Conservation (phyloP, 2,329 filamentous ascomycete species). For the Pseudogymnoascus sp. region DNA sequence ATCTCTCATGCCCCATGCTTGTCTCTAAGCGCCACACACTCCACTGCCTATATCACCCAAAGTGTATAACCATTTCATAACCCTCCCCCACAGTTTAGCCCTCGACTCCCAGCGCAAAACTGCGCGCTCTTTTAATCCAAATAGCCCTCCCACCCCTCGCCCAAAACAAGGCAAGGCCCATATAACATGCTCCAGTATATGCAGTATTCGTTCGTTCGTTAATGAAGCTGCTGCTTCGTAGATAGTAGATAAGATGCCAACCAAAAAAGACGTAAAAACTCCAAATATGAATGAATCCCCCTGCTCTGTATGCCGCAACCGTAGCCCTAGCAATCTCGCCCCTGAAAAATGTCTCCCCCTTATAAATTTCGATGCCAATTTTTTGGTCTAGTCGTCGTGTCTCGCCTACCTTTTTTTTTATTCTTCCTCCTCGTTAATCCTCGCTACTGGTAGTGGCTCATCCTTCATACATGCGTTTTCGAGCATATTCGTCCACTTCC, state of each 20-base stretch:
- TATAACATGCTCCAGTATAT: conserved; percentile 4
- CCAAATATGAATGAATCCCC: neutral
- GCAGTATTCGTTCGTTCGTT: neutral
- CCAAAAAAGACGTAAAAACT: neutral
- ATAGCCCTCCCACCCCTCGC: neutral
- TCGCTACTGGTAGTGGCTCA: conserved; percentile 49
- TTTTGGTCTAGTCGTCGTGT: conserved; percentile 7
- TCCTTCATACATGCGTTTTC: conserved; percentile 95
- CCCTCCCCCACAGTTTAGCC: neutral
- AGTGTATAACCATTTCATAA: neutral
- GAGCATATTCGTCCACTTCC: conserved; percentile 98
- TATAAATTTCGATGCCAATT: neutral
- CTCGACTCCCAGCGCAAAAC: neutral
- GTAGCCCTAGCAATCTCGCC: neutral
- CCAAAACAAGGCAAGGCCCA: neutral
- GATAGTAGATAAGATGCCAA: neutral
- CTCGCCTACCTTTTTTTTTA: conserved; percentile 15
- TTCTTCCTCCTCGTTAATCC: conserved; percentile 27
- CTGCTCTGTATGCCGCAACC: neutral
- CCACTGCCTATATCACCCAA: neutral
- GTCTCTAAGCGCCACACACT: neutral
- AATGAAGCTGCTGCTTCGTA: neutral
- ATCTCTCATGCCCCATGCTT: neutral
- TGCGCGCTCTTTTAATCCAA: neutral
- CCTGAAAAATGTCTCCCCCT: neutral